Conservation (phyloP, 2,329 filamentous ascomycete genomes). For the Lachnellula occidentalis region DNA sequence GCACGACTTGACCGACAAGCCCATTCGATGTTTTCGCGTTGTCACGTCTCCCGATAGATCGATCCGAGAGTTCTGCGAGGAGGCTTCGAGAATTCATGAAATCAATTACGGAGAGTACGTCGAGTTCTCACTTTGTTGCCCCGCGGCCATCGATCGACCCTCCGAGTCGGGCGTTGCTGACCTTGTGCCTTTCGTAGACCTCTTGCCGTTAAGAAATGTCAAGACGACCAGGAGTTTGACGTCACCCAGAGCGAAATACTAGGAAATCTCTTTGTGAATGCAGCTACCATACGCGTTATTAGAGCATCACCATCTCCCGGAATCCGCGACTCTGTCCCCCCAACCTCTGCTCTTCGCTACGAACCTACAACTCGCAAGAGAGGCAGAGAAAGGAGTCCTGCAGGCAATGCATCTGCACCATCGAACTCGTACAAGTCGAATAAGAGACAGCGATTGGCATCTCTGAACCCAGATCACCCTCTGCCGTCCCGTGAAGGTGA, state of each 20-base stretch:
- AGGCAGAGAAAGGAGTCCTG: slow-evolving; percentile 16
- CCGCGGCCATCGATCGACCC: neutral
- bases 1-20: slow-evolving; percentile 17
- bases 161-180: neutral
- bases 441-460: slow-evolving; percentile 25
- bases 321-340: slow-evolving; percentile 29
- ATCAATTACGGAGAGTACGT: slow-evolving; percentile 30
- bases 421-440: slow-evolving; percentile 14
- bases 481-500: slow-evolving; percentile 27
- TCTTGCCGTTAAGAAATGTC: slow-evolving; percentile 29
- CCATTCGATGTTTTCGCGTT: slow-evolving; percentile 28
- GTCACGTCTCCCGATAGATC: slow-evolving; percentile 27
- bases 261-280: slow-evolving; percentile 24
- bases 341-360: slow-evolving; percentile 29
- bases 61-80: slow-evolving; percentile 27
- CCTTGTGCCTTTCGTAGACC: slow-evolving; percentile 18
- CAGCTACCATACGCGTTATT: slow-evolving; percentile 25
- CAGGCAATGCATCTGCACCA: slow-evolving; percentile 6
- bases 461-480: slow-evolving; percentile 26
- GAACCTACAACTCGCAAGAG: slow-evolving; percentile 23
- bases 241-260: slow-evolving; percentile 27
- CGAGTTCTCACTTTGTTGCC: slow-evolving; percentile 1
- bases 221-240: slow-evolving; percentile 30
- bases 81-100: slow-evolving; percentile 27
- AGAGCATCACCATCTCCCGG: slow-evolving; percentile 22